Base-by-base conservation (phyloP, 139 green algal genomes). In the Haematococcus sp. region DNA sequence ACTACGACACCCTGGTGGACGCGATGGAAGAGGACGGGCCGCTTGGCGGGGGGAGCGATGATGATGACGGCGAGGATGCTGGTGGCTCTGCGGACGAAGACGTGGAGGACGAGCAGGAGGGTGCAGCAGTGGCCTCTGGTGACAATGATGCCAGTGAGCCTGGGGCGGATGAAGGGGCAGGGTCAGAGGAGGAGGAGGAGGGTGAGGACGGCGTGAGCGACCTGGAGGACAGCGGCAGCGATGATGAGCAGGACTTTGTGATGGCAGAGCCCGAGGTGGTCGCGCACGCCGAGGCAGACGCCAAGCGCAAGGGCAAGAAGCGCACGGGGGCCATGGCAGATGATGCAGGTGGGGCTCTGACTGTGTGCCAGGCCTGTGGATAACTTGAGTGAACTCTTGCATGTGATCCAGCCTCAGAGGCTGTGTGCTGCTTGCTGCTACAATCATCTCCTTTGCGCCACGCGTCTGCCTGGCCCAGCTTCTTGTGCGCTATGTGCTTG, bases 1-100 rank as follows among this genome's bases (percentile, higher is more conserved):
- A 90, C 73, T 94, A 93, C 75, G 76, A 77, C 25, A 19, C 84
- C 16, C 71, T 93, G 32, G 80, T 79, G 16, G 67, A 64, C 0
- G 86, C 87, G 2, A 89, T 93, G 88, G 64, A 70, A 3, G 56
- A 65, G 25, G 68, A 32, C 9, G 59, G 43, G 7, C 7, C 7
- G 7, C 40, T 49, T 19, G 40, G 40, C 32, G 40, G 64, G 30
- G 52, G 56, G 20, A 58, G 28, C n/a, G 63, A 34, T 32, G 52
- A 33, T 2, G 63, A 70, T 16, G 65, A 27, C 13, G 70, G 54
- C 15, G 60, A 68, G 1, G 66, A 66, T 5, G n/a, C n/a, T n/a
- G n/a, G n/a, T n/a, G n/a, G n/a, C n/a, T n/a, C n/a, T n/a, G n/a
- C n/a, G n/a, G n/a, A n/a, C n/a, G 75, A 81, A 0, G 76, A 76